Base-by-base conservation (phyloP, 257 asterid genomes). In the Solanum gracilifrons region DNA sequence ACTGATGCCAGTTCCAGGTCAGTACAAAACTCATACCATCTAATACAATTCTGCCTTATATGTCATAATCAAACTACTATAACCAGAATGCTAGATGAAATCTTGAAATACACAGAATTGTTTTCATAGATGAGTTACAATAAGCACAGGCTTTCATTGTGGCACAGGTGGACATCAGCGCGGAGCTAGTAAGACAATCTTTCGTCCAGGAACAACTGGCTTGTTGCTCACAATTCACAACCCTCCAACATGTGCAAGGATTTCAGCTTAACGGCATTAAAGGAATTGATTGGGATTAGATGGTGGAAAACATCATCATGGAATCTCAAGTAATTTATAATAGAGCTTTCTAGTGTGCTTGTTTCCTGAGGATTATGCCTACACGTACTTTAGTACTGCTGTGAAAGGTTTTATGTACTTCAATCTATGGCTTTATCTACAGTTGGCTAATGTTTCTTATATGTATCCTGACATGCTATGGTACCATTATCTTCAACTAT, bases 1-100 rank as follows among this genome's bases (percentile, higher is more conserved):
- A 86, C 87, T 93, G 93, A 95, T 86, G n/a, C 75, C 89, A 62
- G 13, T 69, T 85, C 10, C 89, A 87, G 93, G 94, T 90, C 86
- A 86, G 77, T 48, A 25, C 9, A n/a, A n/a, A 80, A 46, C 85
- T 80, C 85, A 9, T 18, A 48, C 10, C 37, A 48, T 46, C 11
- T 80, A 29, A 80, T 5, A 16, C 85, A 80, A 80, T 46, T 20
- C 41, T 18, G 41, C 85, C 68, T 16, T 46, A 10, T 2, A 18
- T 48, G 27, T 80, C 85, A 46, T 29, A 80, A 27, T 3, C 68
- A 80, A 80, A 48, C 66, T 16, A 29, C 4, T 15, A 9, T 25
- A 23, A 79, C 16, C 35, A 79, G 84, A 33, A 74, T 74, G 43
- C 46, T 36, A 23, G 66, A 43, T 43, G 39, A 79, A 79, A 43